Conservation (phyloP, 2,329 filamentous ascomycete species). For the Camillea tinctor region DNA sequence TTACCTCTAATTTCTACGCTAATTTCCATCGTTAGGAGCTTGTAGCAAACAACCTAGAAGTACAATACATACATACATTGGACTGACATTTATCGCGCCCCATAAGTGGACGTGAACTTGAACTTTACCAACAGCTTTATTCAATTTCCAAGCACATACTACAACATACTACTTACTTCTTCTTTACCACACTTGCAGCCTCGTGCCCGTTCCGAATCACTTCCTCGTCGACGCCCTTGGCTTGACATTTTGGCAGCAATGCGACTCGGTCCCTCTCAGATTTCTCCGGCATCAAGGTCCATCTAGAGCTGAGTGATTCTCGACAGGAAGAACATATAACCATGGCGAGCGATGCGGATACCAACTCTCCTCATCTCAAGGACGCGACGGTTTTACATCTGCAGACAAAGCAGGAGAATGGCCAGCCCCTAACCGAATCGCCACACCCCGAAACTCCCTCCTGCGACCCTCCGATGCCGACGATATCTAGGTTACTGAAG, state of each 20-base stretch:
- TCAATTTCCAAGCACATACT: neutral
- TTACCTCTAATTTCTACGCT: neutral
- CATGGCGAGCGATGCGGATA: conserved; percentile 24
- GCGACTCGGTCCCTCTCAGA: conserved; percentile 11
- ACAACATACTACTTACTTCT: neutral
- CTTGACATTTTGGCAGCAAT: conserved; percentile 12
- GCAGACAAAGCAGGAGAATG: conserved; percentile 20
- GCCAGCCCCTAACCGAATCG: conserved; percentile 15
- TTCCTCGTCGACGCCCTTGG: conserved; percentile 3
- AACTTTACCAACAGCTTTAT: neutral
- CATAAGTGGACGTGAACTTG: too few species aligned
- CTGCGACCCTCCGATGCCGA: conserved; percentile 20
- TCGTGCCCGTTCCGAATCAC: neutral
- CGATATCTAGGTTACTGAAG: conserved; percentile 46
- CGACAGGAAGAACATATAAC: conserved; percentile 6
- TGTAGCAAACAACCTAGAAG: neutral
- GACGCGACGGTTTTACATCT: conserved; percentile 14
- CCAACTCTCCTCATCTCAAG: conserved; percentile 15
- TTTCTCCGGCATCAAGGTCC: conserved; percentile 12
- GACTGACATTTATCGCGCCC: neutral
- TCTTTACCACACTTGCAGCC: neutral
- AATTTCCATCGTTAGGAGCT: neutral
- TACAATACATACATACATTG: neutral
- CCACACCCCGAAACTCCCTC: conserved; percentile 18
- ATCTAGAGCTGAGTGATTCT: conserved; percentile 6